A percentile compares a stretch with the other conserved stretches of the same genome.
phyloP scores from a whole-genome alignment of 2,329 filamentous ascomycete genomes.

The Parascedosporium putredinis region DNA sequence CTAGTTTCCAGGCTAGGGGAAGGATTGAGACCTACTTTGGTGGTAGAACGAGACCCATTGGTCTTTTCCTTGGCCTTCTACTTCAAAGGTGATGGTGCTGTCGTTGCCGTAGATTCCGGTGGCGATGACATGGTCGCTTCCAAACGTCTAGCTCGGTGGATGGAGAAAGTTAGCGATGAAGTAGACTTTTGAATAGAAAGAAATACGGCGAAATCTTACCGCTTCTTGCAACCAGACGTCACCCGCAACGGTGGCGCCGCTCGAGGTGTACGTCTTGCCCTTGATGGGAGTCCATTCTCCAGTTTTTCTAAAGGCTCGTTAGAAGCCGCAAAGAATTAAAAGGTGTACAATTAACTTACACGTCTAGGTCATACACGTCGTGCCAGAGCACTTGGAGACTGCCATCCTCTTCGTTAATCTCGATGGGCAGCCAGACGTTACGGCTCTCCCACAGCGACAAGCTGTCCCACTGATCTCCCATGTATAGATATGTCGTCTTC shows the following conservation, averaged over 20 bases:
- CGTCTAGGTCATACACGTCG: slow-evolving; percentile 42
- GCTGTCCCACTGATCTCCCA: slow-evolving; percentile 39
- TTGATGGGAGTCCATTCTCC: slow-evolving; percentile 34
- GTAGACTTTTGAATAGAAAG: too few species aligned
- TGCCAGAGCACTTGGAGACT: slow-evolving; percentile 38
- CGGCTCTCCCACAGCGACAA: slow-evolving; percentile 43
- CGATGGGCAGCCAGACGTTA: slow-evolving; percentile 44
- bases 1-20: too few species aligned
- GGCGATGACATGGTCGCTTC: slow-evolving; percentile 28
- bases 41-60: slow-evolving; percentile 48
- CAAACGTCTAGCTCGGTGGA: background rate
- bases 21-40: slow-evolving; percentile 24
- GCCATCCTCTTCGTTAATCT: slow-evolving; percentile 39
- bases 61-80: slow-evolving; percentile 34
- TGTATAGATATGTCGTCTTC: slow-evolving; percentile 38
- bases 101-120: slow-evolving; percentile 43
- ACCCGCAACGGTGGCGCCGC: slow-evolving; percentile 31
- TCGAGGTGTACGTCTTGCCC: slow-evolving; percentile 35
- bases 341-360: slow-evolving; percentile 23
- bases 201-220: slow-evolving; percentile 11
- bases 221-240: slow-evolving; percentile 40
- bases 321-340: background rate
- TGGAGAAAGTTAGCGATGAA: slow-evolving; percentile 16
- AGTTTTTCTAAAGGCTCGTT: slow-evolving; percentile 22
- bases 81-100: slow-evolving; percentile 37